Conservation (phyloP, 2,329 filamentous ascomycete species). For the Diaporthe helianthi region DNA sequence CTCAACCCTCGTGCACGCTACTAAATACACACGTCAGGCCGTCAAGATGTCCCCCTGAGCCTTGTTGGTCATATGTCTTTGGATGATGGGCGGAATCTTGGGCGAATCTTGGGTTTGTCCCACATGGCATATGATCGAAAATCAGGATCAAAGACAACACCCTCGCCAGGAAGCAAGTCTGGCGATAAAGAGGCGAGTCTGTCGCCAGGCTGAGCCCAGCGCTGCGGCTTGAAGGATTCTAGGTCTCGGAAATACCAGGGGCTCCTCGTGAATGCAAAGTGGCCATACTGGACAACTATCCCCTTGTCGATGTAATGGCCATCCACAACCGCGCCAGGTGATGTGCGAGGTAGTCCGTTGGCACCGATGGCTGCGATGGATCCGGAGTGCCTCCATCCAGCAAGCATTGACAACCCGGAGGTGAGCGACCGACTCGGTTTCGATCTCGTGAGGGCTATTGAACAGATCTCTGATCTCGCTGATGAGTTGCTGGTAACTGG, state of each 20-base stretch:
- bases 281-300: not conserved
- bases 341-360: not conserved
- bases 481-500: not conserved
- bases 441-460: not conserved
- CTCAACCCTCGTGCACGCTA: no score
- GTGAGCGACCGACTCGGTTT: not conserved
- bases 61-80: no score
- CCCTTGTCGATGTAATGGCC: slow-evolving; percentile 5
- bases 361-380: not conserved
- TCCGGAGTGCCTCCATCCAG: not conserved
- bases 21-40: no score
- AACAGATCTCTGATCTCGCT: not conserved
- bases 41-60: no score
- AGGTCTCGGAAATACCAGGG: not conserved
- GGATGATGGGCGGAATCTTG: not conserved
- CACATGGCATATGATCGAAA: not conserved
- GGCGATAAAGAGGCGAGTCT: not conserved
- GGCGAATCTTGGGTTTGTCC: not conserved
- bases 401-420: not conserved
- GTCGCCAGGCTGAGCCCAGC: slow-evolving; percentile 11
- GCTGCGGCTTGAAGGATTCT: not conserved
- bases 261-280: slow-evolving; percentile 6
- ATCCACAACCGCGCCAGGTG: not conserved
- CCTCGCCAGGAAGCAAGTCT: not conserved
- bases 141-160: not conserved